These are phyloP conservation scores for Peronospora destructor DNA, from an alignment of 352 stramenopile genomes.

Conservation along the genomic window DNA sequence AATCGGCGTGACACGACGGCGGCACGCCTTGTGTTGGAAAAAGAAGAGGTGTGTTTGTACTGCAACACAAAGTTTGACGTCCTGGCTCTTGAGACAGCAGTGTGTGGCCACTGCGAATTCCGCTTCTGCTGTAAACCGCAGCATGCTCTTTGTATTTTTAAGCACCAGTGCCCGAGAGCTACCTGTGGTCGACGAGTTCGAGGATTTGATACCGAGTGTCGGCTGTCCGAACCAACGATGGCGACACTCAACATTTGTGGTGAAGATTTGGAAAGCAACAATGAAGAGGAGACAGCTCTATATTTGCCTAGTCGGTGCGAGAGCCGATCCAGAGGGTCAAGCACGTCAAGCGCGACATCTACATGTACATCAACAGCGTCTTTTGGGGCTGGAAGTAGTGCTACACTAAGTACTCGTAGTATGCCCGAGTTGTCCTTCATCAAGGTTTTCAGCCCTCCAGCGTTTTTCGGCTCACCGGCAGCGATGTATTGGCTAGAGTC, in stretches of 20 bases:
- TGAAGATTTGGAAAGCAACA: conserved; percentile 17
- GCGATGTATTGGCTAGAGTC: conserved; percentile 23
- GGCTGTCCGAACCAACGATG: conserved; percentile 24
- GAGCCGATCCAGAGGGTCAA: conserved; percentile 22
- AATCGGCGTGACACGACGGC: conserved; percentile 61
- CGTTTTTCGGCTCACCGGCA: conserved; percentile 25
- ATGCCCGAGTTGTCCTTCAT: conserved; percentile 44
- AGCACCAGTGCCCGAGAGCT: conserved; percentile 51
- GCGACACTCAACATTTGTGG: conserved; percentile 18
- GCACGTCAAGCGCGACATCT: conserved; percentile 14
- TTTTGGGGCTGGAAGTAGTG: conserved; percentile 11
- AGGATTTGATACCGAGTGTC: conserved; percentile 19
- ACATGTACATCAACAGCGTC: conserved; percentile 11
- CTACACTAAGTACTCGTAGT: conserved; percentile 27
- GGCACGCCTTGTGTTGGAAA: conserved; percentile 53
- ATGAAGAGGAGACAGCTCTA: conserved; percentile 13
- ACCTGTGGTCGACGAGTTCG: conserved; percentile 9
- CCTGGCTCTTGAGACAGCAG: conserved; percentile 44
- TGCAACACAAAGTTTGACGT: conserved; percentile 72
- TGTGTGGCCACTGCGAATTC: conserved; percentile 49
- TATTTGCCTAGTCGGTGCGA: conserved; percentile 6
- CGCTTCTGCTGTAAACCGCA: conserved; percentile 52
- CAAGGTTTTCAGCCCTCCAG: conserved; percentile 39
- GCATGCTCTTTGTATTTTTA: conserved; percentile 45
- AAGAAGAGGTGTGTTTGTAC: conserved; percentile 67